Evolutionary conservation across 306 rosid species (phyloP).

Genomic region (Erythrophleum fordii): DNA sequence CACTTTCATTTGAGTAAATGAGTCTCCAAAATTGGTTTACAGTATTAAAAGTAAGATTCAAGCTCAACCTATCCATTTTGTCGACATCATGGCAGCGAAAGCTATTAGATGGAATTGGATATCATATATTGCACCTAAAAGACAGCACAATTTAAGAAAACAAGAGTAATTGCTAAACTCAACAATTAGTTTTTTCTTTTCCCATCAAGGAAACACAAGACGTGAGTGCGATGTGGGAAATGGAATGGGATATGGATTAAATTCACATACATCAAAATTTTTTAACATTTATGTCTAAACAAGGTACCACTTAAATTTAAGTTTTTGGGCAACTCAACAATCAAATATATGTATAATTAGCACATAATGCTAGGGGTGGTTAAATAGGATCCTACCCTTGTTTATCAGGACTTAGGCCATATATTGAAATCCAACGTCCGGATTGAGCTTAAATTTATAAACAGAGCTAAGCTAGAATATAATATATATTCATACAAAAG

Average conservation of each 20-base stretch:
- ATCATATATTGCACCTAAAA: constrained; percentile 22
- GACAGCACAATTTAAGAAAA: constrained; percentile 30
- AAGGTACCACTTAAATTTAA: background rate
- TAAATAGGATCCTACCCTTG: too few relatives aligned
- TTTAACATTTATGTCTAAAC: background rate
- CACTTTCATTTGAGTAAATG: constrained; percentile 43
- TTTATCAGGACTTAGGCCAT: too few relatives aligned
- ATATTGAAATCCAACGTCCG: too few relatives aligned
- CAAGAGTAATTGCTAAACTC: constrained; percentile 33
- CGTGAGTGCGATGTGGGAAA: background rate
- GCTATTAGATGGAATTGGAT: constrained; percentile 36
- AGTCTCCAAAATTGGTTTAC: constrained; percentile 35
- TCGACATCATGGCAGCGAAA: constrained; percentile 37
- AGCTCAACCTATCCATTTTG: constrained; percentile 30
- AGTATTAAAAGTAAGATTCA: constrained; percentile 26
- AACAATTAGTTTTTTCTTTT: constrained; percentile 23
- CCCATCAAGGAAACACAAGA: background rate
- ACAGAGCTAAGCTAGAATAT: too few relatives aligned
- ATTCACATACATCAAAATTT: background rate
- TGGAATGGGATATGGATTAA: background rate
- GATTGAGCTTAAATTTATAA: too few relatives aligned
- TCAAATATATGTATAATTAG: background rate
- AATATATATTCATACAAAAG: too few relatives aligned
- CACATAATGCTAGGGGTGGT: too few relatives aligned
- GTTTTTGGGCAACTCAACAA: background rate